Evolutionary conservation across 2,329 filamentous ascomycete species (phyloP), one percentile per base, ranked within the genome.

Genomic region (Cercospora zeae-maydis): DNA sequence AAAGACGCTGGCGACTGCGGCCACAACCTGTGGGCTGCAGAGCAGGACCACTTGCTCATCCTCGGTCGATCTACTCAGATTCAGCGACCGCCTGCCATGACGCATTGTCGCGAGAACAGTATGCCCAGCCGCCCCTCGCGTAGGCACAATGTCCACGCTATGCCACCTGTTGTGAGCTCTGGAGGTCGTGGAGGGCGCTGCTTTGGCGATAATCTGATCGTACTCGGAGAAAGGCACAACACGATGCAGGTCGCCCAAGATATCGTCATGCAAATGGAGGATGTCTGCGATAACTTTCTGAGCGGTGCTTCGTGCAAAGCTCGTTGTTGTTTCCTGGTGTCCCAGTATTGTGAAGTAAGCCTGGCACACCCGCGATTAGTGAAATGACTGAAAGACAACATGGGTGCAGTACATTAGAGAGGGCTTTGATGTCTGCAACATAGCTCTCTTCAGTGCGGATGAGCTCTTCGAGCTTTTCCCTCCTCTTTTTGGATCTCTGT

Each of bases 361-460:
- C 78, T 74, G 66, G 34, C 10, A 14, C 16, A 21, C 19, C 19
- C 10, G 36, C 14, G 13, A 34, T 58, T 21, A 60, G 63, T 45
- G 47, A n/a, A 52, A 31, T 36, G 37, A n/a, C 14, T 9, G 14
- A 19, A 58, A 21, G 8, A 10, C 49, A 19, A n/a, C 30, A 19
- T 60, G 27, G n/a, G 14, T 31, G 33, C 19, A 86, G 73, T 79
- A 93, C 93, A 77, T 96, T 92, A 74, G 90, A 89, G 63, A 98
- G 80, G 67, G 95, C 92, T 70, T 91, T 91, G 62, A 98, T 77
- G 71, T 96, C 93, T 14, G 88, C 86, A 70, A 98, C 88, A 74
- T 98, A 98, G 71, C 88, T 86, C 74, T 95, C 90, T 75, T 98
- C 95, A 0, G 93, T 96, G 61, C 79, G 84, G 64, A 97, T 86